These are phyloP conservation scores for Achaetomiella virescens DNA, from an alignment of 495 filamentous ascomycete species.

Conservation along the genomic window DNA sequence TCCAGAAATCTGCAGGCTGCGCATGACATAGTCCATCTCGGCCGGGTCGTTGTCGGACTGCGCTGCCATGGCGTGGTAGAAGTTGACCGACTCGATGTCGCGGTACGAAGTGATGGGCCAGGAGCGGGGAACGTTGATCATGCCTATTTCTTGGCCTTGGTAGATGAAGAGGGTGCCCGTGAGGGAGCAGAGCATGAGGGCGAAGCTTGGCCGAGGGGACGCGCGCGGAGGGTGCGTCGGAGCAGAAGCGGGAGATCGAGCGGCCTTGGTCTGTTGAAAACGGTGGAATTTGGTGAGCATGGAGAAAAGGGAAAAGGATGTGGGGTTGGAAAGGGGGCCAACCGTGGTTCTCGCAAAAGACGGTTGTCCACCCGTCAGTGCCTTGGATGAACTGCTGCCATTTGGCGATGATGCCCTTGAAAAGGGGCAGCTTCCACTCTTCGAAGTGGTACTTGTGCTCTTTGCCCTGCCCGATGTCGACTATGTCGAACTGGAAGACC, in stretches of 20 bases:
- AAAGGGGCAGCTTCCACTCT: constrained; percentile 44
- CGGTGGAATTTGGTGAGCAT: not conserved
- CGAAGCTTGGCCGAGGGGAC: constrained; percentile 53
- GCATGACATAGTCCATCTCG: constrained; percentile 46
- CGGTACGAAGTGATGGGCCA: constrained; percentile 67
- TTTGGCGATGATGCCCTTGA: constrained; percentile 54
- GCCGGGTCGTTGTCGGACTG: constrained; percentile 20
- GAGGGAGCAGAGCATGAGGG: constrained; percentile 38
- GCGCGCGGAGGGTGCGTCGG: constrained; percentile 43
- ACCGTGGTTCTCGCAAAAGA: constrained; percentile 68
- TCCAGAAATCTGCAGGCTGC: constrained; percentile 50
- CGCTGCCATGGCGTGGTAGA: constrained; percentile 41
- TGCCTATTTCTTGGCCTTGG: constrained; percentile 73
- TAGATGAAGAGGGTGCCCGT: constrained; percentile 68
- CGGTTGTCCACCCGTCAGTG: constrained; percentile 66
- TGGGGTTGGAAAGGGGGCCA: not conserved
- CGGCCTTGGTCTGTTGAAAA: constrained; percentile 47
- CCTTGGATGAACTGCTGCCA: constrained; percentile 65
- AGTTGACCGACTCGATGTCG: constrained; percentile 64
- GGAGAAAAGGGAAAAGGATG: not conserved
- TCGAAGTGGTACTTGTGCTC: constrained; percentile 35
- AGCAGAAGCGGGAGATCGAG: constrained; percentile 53
- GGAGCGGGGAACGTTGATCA: constrained; percentile 58
- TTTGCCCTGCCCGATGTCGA: constrained; percentile 52
- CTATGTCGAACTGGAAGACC: constrained; percentile 68